Percentiles rank a stretch among this genome's conserved stretches.
phyloP scores from a whole-genome alignment of 1,139 yeast genomes.

The Yamadazyma songkhlaensis region DNA sequence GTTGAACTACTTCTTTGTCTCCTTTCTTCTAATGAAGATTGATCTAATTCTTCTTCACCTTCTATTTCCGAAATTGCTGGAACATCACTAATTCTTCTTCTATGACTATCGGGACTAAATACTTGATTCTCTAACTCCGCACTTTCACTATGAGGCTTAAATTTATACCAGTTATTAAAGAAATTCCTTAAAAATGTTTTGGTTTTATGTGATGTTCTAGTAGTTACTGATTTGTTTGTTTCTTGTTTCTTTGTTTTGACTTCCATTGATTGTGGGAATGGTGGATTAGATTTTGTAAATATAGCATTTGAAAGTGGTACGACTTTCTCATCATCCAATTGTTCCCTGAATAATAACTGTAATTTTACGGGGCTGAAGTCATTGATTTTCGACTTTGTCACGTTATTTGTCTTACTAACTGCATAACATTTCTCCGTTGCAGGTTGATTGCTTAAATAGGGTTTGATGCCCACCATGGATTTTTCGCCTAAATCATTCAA shows the following conservation, averaged over 20 bases:
- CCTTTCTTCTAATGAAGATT: neutral
- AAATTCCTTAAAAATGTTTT: constrained; percentile 1
- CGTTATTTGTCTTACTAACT: neutral
- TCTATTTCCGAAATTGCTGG: constrained; percentile 21
- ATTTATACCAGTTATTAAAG: neutral
- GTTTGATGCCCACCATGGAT: too few relatives aligned
- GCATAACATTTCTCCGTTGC: too few relatives aligned
- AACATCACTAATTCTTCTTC: constrained; percentile 21
- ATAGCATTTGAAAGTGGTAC: constrained; percentile 14
- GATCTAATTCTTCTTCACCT: constrained; percentile 6
- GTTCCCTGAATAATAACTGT: constrained; percentile 8
- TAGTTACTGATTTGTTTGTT: neutral
- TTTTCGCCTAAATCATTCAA: neutral
- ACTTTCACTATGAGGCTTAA: constrained; percentile 9
- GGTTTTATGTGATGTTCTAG: too few relatives aligned
- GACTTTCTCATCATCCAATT: constrained; percentile 13
- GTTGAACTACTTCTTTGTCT: constrained; percentile 11
- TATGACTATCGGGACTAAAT: constrained; percentile 27
- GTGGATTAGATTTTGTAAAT: constrained; percentile 8
- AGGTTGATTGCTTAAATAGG: neutral
- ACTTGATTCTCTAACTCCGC: constrained; percentile 21
- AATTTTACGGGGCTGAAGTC: constrained; percentile 6
- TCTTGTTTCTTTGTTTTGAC: neutral
- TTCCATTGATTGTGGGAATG: neutral
- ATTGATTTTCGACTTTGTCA: neutral